phyloP scores from a whole-genome alignment of 495 filamentous ascomycete species.

The Tuber magnatum region DNA sequence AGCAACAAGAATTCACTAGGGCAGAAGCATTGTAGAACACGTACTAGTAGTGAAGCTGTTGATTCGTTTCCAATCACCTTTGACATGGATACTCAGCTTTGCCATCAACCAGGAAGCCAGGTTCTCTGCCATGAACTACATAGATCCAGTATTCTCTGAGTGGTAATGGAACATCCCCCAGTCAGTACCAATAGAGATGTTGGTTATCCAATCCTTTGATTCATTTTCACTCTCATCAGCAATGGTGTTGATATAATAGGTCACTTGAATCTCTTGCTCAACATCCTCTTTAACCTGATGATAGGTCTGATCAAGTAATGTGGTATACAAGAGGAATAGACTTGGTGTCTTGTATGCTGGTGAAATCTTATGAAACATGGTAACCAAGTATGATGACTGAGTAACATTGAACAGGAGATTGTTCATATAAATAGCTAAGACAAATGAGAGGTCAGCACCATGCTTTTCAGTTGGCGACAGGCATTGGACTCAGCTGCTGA shows the following conservation, averaged over 20 bases:
- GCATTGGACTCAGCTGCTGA: too few relatives aligned
- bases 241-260: background rate
- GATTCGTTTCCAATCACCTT: background rate
- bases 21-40: background rate
- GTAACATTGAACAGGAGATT: too few relatives aligned
- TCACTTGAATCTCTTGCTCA: too few relatives aligned
- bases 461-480: too few relatives aligned
- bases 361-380: too few relatives aligned
- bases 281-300: too few relatives aligned
- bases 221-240: background rate
- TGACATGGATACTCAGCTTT: background rate
- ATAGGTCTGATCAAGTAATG: too few relatives aligned
- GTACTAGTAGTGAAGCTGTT: constrained; percentile 3
- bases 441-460: too few relatives aligned
- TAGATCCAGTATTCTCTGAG: background rate
- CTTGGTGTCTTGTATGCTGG: too few relatives aligned
- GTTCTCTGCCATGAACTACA: background rate
- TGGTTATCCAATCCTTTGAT: constrained; percentile 1
- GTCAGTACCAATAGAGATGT: background rate
- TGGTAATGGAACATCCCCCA: background rate
- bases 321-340: too few relatives aligned
- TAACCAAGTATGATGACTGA: too few relatives aligned
- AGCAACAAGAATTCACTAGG: background rate
- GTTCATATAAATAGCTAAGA: too few relatives aligned
- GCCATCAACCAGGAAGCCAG: background rate